These are phyloP conservation scores for Spathaspora sp. DNA, from an alignment of 1,139 yeast genomes.

Conservation along the genomic window DNA sequence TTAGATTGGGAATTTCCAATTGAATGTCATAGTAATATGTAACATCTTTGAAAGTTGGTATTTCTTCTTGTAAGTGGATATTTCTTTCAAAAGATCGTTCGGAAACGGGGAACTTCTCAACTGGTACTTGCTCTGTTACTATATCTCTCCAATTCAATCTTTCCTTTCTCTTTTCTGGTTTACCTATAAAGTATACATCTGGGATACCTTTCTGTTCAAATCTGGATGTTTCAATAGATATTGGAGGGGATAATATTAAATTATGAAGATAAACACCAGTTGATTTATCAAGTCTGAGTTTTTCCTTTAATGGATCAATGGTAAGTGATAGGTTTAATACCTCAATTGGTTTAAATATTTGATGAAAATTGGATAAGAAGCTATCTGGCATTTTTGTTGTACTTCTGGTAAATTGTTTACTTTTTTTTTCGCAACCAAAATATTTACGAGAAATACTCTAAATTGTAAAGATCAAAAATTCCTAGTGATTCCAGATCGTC, in stretches of 20 bases:
- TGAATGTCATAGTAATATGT: too few species aligned
- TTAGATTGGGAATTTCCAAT: too few species aligned
- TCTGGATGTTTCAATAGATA: neutral
- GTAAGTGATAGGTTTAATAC: neutral
- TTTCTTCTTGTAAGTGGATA: too few species aligned
- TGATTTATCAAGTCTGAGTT: constrained; percentile 4
- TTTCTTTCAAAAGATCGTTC: neutral
- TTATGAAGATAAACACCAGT: constrained; percentile 3
- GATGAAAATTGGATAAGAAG: too few species aligned
- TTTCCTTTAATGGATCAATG: constrained; percentile 3
- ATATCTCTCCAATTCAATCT: neutral
- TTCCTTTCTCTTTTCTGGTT: too few species aligned
- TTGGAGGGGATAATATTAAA: neutral
- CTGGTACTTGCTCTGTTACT: neutral
- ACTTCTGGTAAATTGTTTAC: too few species aligned
- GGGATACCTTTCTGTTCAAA: constrained; percentile 1
- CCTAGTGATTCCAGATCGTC: too few species aligned
- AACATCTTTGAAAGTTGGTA: neutral
- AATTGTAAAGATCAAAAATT: too few species aligned
- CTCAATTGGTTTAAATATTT: neutral
- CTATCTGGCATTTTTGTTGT: too few species aligned
- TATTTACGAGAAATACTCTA: too few species aligned
- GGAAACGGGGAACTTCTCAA: neutral
- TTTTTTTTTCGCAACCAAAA: too few species aligned
- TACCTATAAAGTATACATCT: constrained; percentile 2